Evolutionary conservation across 2,329 filamentous ascomycete genomes (phyloP).

Genomic region (Neopestalotiopsis sp.): DNA sequence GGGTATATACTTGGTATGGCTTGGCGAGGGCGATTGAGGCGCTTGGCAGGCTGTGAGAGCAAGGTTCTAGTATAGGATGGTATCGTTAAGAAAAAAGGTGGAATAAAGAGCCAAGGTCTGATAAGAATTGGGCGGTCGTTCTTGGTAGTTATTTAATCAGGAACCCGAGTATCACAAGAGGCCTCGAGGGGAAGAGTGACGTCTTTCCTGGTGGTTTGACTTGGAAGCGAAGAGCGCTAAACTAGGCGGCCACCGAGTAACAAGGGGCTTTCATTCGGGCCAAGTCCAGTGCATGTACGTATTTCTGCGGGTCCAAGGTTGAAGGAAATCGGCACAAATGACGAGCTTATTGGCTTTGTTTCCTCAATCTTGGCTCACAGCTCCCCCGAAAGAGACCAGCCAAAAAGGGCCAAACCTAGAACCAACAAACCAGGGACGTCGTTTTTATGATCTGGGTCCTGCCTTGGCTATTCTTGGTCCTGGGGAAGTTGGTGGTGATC

Average conservation of each 20-base stretch:
- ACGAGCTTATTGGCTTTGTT: conserved; percentile 1
- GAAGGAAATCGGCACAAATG: neutral
- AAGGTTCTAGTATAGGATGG: neutral
- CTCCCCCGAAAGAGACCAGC: neutral
- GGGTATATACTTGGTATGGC: neutral
- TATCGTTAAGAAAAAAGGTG: neutral
- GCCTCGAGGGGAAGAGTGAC: conserved; percentile 12
- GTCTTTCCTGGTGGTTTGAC: conserved; percentile 14
- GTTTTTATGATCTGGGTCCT: neutral
- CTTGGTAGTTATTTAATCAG: conserved; percentile 18
- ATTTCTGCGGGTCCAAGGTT: neutral
- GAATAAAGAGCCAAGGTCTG: conserved; percentile 10
- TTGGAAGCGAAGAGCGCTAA: neutral
- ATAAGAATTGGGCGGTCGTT: conserved; percentile 16
- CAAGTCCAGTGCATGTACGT: too few relatives aligned
- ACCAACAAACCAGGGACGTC: too few relatives aligned
- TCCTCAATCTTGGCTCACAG: neutral
- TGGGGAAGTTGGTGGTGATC: neutral
- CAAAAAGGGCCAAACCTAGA: too few relatives aligned
- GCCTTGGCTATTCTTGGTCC: conserved; percentile 1
- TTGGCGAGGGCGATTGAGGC: neutral
- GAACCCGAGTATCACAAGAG: neutral
- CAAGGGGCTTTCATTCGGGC: neutral
- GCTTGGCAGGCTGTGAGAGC: neutral
- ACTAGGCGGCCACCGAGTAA: conserved; percentile 3